Percentiles rank a stretch among this genome's conserved stretches.
Conservation (phyloP, 2,329 filamentous ascomycete genomes). For the Penicillium thymicola region DNA sequence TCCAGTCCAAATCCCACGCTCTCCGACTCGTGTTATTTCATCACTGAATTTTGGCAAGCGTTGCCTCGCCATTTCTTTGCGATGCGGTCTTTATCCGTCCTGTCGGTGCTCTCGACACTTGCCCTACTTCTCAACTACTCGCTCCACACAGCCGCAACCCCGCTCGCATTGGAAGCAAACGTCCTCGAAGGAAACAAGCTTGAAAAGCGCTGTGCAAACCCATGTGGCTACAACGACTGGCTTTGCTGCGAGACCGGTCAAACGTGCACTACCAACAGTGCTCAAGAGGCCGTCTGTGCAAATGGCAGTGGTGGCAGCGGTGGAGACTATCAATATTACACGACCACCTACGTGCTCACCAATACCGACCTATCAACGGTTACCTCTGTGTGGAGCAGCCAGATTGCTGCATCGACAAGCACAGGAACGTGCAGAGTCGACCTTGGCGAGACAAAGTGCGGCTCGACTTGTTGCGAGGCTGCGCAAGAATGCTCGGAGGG, state of each 20-base stretch:
- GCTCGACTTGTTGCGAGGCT: slow-evolving; percentile 44
- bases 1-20: not conserved
- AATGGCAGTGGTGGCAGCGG: slow-evolving; percentile 23
- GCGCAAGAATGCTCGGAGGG: slow-evolving; percentile 44
- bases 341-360: slow-evolving; percentile 52
- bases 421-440: slow-evolving; percentile 46
- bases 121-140: slow-evolving; percentile 23
- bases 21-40: not conserved
- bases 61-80: slow-evolving; percentile 14
- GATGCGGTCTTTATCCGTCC: slow-evolving; percentile 30
- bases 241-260: slow-evolving; percentile 49
- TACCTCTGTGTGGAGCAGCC: slow-evolving; percentile 54
- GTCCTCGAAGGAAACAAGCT: slow-evolving; percentile 17
- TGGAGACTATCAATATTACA: slow-evolving; percentile 53
- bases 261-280: slow-evolving; percentile 50
- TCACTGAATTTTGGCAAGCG: not conserved
- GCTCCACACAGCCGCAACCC: slow-evolving; percentile 29
- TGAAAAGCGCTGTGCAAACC: slow-evolving; percentile 45
- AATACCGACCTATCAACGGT: slow-evolving; percentile 54
- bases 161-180: slow-evolving; percentile 26
- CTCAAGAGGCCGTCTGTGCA: slow-evolving; percentile 49
- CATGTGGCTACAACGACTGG: slow-evolving; percentile 52
- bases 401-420: slow-evolving; percentile 24
- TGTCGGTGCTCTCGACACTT: slow-evolving; percentile 29
- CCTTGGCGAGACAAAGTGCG: slow-evolving; percentile 44